Evolutionary conservation across 129 eudicot species (phyloP), one percentile per base, ranked within the genome.

Genomic region (Solidago caesia): DNA sequence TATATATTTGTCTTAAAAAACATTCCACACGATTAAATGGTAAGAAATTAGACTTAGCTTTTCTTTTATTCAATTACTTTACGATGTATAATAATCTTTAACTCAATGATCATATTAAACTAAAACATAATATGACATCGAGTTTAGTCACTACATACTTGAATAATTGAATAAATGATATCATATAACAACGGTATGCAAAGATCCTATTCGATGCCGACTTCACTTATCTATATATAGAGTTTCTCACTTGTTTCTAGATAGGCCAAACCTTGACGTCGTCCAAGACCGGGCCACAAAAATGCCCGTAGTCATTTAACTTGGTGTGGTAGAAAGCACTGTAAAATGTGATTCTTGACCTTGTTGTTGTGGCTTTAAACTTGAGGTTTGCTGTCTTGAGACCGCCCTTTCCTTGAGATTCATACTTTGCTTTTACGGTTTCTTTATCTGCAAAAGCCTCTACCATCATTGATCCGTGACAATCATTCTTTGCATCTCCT

Each of bases 401-500:
- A 4, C 79, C 80, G 33, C 92, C 92, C 47, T 82, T 82, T 33
- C 87, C 92, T 46, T 11, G 77, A 15, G 91, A 78, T 53, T 63
- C 79, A 42, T 78, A 68, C 3, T 80, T 77, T 3, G 60, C 91
- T 63, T 88, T 87, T 10, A 86, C 25, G 14, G 82, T 82, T 59
- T 51, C 75, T 47, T 74, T 90, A 1, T 85, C 94, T 0, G 90
- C 95, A 65, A 82, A 86, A 14, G 89, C 97, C 78, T 91, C 97
- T 16, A 91, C 85, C 87, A 84, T 74, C 97, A 91, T 91, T 2
- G 85, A 73, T 16, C 95, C 97, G 44, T 86, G 83, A 44, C 97
- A 91, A 4, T 80, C 76, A 49, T 91, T 91, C 73, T 84, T 83
- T 2, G 87, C 96, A 64, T 91, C 96, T 21, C 96, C 96, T 2